These are phyloP conservation scores for Sinapis alba DNA, from an alignment of 441 rosid genomes.

Conservation along the genomic window DNA sequence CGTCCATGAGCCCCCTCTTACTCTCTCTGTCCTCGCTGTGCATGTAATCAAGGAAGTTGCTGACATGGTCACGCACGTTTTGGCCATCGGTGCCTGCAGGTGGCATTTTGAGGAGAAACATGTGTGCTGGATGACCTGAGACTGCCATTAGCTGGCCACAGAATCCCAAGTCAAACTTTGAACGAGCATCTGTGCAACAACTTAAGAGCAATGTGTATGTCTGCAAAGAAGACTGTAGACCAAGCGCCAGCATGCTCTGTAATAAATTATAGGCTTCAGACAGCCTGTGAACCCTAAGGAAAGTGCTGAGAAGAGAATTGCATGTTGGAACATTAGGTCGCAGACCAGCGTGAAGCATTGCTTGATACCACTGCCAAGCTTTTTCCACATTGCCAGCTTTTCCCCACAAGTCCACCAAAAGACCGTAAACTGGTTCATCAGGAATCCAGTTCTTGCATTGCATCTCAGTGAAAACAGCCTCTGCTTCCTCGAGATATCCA, in stretches of 20 bases:
- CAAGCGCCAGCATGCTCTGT: slow-evolving; percentile 70
- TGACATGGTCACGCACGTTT: slow-evolving; percentile 79
- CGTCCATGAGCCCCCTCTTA: slow-evolving; percentile 90
- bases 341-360: slow-evolving; percentile 80
- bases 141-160: slow-evolving; percentile 80
- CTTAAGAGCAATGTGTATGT: slow-evolving; percentile 91
- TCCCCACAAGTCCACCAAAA: slow-evolving; percentile 93
- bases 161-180: slow-evolving; percentile 68
- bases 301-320: slow-evolving; percentile 90
- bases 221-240: slow-evolving; percentile 72
- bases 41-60: slow-evolving; percentile 81
- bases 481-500: slow-evolving; percentile 90
- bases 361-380: slow-evolving; percentile 89
- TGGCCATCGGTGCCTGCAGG: slow-evolving; percentile 90
- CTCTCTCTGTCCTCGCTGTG: slow-evolving; percentile 97
- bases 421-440: slow-evolving; percentile 94
- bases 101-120: slow-evolving; percentile 76
- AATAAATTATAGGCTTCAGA: slow-evolving; percentile 77
- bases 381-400: slow-evolving; percentile 83
- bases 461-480: slow-evolving; percentile 82
- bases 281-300: slow-evolving; percentile 69
- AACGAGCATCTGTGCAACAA: slow-evolving; percentile 80
- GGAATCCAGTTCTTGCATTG: slow-evolving; percentile 81
- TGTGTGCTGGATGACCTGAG: slow-evolving; percentile 87
- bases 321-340: slow-evolving; percentile 93